phyloP scores from a whole-genome alignment of 768 basidiomycete genomes.

The Fomitopsis serialis region DNA sequence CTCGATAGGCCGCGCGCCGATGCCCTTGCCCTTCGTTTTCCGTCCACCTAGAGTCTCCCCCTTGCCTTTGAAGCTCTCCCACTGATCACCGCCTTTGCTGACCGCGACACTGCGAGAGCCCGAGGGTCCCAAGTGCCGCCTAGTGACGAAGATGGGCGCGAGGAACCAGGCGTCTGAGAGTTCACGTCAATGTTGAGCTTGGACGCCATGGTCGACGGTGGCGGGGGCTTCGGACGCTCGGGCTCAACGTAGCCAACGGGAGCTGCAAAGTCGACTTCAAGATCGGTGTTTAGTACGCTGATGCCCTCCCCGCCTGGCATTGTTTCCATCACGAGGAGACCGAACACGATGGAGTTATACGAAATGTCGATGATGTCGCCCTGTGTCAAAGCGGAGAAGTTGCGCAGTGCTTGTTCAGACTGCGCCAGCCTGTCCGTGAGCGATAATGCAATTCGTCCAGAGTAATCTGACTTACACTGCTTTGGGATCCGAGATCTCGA shows the following conservation, averaged over 20 bases:
- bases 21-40: constrained; percentile 93
- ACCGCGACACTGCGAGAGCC: constrained; percentile 43
- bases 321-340: constrained; percentile 93
- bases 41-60: constrained; percentile 89
- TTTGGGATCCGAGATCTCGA: constrained; percentile 96
- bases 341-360: constrained; percentile 96
- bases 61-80: constrained; percentile 96
- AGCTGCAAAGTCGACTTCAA: constrained; percentile 95
- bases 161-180: constrained; percentile 81
- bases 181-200: constrained; percentile 94
- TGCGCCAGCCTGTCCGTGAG: constrained; percentile 26
- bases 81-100: constrained; percentile 75
- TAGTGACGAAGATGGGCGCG: constrained; percentile 71
- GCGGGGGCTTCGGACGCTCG: constrained; percentile 73
- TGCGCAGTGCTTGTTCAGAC: constrained; percentile 89
- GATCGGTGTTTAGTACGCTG: constrained; percentile 87
- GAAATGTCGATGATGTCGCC: constrained; percentile 97
- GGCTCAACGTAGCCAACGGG: constrained; percentile 95
- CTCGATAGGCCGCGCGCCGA: constrained; percentile 78
- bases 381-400: constrained; percentile 87
- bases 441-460: neutral
- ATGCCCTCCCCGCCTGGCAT: constrained; percentile 86
- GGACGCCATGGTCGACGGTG: constrained; percentile 89
- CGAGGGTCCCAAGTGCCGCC: constrained; percentile 58
- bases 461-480: constrained; percentile 69